phyloP scores from a whole-genome alignment of 202 grass and related monocot species.

The Panicum virgatum region DNA sequence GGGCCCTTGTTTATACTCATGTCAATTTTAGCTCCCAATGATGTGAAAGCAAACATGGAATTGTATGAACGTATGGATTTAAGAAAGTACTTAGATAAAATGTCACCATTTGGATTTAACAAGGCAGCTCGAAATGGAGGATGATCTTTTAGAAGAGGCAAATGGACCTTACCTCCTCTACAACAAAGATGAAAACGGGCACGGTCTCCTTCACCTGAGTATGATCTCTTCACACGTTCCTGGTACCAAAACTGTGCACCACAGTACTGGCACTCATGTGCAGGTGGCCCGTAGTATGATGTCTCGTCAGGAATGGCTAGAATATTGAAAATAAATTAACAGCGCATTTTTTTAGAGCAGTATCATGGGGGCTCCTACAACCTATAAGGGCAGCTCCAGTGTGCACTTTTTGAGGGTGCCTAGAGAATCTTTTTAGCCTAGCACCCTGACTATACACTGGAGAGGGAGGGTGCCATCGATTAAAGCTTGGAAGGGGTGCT shows the following conservation, averaged over 20 bases:
- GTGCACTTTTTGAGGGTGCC: too few relatives aligned
- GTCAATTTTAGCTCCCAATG: constrained; percentile 23
- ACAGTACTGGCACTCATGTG: background rate
- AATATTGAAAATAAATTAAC: background rate
- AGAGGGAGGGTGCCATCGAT: too few relatives aligned
- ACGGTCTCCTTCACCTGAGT: background rate
- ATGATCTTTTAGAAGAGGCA: background rate
- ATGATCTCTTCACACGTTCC: background rate
- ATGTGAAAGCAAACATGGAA: constrained; percentile 9
- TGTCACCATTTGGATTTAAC: background rate
- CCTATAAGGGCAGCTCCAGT: too few relatives aligned
- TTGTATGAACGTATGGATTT: constrained; percentile 22
- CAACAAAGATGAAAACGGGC: background rate
- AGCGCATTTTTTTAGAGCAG: background rate
- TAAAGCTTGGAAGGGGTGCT: too few relatives aligned
- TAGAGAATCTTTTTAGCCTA: too few relatives aligned
- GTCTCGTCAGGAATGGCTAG: background rate
- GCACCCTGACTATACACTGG: too few relatives aligned
- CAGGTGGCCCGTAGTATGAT: background rate
- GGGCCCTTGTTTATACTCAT: background rate
- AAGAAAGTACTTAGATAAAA: constrained; percentile 5
- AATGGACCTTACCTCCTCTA: background rate
- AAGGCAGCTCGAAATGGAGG: background rate
- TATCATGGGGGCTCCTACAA: background rate
- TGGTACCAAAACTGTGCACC: constrained; percentile 1